These are phyloP conservation scores for Hygrophila difformis DNA, from an alignment of 257 asterid genomes.

Conservation along the genomic window DNA sequence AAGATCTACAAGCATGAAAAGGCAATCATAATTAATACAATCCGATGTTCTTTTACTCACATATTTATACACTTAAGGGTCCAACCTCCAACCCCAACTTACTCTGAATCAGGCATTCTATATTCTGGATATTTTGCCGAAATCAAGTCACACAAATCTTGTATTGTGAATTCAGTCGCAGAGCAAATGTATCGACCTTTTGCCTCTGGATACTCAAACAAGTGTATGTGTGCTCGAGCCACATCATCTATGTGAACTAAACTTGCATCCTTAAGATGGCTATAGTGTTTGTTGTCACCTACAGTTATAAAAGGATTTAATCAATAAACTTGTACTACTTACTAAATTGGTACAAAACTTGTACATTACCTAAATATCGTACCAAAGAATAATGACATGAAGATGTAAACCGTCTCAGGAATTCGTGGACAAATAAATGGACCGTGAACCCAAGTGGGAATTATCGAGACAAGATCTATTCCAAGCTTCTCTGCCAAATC, in stretches of 20 bases:
- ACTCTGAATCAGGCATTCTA: conserved; percentile 41
- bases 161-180: conserved; percentile 21
- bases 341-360: background rate
- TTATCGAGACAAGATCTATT: conserved; percentile 35
- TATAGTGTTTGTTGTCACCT: conserved; percentile 24
- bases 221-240: conserved; percentile 49
- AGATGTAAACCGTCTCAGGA: conserved; percentile 31
- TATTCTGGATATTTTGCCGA: conserved; percentile 36
- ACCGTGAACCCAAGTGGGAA: conserved; percentile 49
- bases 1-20: conserved; percentile 17
- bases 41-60: background rate
- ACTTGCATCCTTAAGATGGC: conserved; percentile 2
- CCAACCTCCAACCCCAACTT: conserved; percentile 2
- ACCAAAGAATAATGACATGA: conserved; percentile 43
- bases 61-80: background rate
- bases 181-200: conserved; percentile 49
- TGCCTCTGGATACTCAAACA: conserved; percentile 37
- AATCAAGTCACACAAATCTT: conserved; percentile 25
- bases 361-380: no score
- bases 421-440: conserved; percentile 43
- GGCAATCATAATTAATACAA: background rate
- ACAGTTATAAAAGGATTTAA: no score
- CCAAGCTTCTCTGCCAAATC: conserved; percentile 42
- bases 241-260: conserved; percentile 51
- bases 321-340: no score